Base-by-base conservation (phyloP, 2,329 filamentous ascomycete genomes). In the Claviceps lovelessii region DNA sequence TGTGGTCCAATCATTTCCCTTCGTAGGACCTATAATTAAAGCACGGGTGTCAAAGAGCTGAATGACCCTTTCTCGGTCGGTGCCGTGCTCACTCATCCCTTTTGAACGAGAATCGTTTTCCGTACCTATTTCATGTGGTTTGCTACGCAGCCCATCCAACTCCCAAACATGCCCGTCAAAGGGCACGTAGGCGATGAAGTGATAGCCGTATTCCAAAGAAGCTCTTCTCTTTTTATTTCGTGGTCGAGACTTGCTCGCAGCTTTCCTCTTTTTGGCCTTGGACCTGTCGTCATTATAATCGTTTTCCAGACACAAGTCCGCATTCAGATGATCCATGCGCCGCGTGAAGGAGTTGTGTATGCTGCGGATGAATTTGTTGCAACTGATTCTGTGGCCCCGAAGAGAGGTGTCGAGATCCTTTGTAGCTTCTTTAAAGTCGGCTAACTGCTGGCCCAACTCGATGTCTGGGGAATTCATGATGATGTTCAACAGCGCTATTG, bases 401-500 rank as follows among this genome's bases (percentile, higher is more conserved):
- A 88, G 74, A 7, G 85, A 77, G 2, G 90, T 85, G 17, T 79
- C 78, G 58, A 95, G 78, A 15, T 75, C 64, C 59, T 73, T 73
- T 0, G 90, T 95, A 42, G 82, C 80, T 0, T 82, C 72, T 62
- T 88, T 91, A 72, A 97, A 95, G 15, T 75, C 70, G 33, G 74
- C 69, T 1, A 97, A 76, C 56, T 84, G 75, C n/a, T 80, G 70
- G 4, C 90, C 89, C 6, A 96, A 76, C 11, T 81, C 71, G 4
- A 89, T 69, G 0, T 73, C 74, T 0, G 80, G 72, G 29, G 83
- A 77, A 65, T 97, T 97, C 80, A 95, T 94, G 64, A 95, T 73
- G 57, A 96, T 95, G 63, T 97, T 97, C 61, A 96, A 78, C 60
- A 97, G 75, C 4, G 93, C 90, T 49, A 96, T 81, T n/a, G 88